Conservation (phyloP, 495 filamentous ascomycete genomes). For the Trichoderma erinaceum region DNA sequence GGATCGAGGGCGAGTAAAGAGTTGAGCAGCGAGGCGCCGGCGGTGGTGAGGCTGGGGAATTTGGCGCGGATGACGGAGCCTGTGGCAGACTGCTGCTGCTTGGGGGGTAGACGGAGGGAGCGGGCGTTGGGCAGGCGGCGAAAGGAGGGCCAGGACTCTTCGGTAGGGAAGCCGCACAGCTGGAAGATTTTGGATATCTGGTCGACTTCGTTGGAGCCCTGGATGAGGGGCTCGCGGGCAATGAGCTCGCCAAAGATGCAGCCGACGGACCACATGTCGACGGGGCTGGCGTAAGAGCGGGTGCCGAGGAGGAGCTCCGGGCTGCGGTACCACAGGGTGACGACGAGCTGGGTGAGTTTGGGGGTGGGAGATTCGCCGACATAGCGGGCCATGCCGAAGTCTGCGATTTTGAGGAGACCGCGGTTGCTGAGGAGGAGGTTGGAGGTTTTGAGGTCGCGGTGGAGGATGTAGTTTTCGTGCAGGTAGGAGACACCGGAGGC, state of each 20-base stretch:
- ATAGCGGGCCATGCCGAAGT: conserved; percentile 96
- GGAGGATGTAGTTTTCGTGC: conserved; percentile 86
- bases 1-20: conserved; percentile 73
- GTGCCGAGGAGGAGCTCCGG: conserved; percentile 87
- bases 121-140: conserved; percentile 83
- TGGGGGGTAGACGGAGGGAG: conserved; percentile 66
- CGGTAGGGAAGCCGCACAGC: conserved; percentile 82
- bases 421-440: conserved; percentile 95
- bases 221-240: conserved; percentile 73
- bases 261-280: conserved; percentile 95
- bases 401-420: conserved; percentile 90
- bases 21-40: conserved; percentile 63
- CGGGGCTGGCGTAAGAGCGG: conserved; percentile 62
- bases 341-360: conserved; percentile 87
- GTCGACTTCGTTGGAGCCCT: conserved; percentile 93
- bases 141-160: conserved; percentile 82
- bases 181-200: conserved; percentile 72
- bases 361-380: conserved; percentile 67
- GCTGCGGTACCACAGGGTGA: conserved; percentile 94
- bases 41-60: conserved; percentile 75
- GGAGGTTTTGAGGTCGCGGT: conserved; percentile 94
- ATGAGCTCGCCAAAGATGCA: conserved; percentile 95
- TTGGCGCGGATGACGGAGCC: conserved; percentile 54
- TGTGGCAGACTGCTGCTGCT: conserved; percentile 32
- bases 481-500: conserved; percentile 76